Evolutionary conservation across 345 rosid genomes (phyloP), one percentile per base, ranked within the genome.

Genomic region (Durio zibethinus): DNA sequence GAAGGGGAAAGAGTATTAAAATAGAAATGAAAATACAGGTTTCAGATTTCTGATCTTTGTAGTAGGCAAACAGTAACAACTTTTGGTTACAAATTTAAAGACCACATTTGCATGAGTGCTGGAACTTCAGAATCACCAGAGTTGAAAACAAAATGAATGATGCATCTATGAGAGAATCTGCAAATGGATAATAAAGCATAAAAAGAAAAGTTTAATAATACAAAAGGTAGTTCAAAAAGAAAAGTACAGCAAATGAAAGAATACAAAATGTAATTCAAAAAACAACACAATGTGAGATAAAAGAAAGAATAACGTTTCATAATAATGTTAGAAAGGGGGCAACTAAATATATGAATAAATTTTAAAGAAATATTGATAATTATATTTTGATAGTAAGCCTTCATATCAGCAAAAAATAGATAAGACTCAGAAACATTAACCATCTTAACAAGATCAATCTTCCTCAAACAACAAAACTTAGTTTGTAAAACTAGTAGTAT

Each of bases 51-150:
- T 75, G 84, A 83, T 83, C 88, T 86, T 87, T 79, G 71, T 63
- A 84, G 86, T 53, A 78, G 82, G 85, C 87, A 89, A 90, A 84
- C 62, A 78, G 83, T 86, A 86, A 82, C 89, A 81, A 80, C 87
- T 76, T 88, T 88, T 87, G 86, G 86, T 80, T 75, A 63, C 79
- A 82, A 86, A 82, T 81, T 79, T 72, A 88, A 91, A 85, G 86
- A 95, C 93, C 86, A 85, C 90, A 80, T 89, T 94, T 89, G 94
- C 92, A 89, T 78, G 88, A 85, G 92, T 90, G 83, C 96, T 77
- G 83, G 86, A 91, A 91, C 94, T 87, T 93, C 91, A 89, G 90
- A 88, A 87, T 88, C 98, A 88, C 88, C 95, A 88, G 83, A 88
- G 79, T 77, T 89, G 93, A 89, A 87, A 85, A 86, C 77, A 83